Base-by-base conservation (phyloP, 495 filamentous ascomycete species). In the Trichoderma parareesei region DNA sequence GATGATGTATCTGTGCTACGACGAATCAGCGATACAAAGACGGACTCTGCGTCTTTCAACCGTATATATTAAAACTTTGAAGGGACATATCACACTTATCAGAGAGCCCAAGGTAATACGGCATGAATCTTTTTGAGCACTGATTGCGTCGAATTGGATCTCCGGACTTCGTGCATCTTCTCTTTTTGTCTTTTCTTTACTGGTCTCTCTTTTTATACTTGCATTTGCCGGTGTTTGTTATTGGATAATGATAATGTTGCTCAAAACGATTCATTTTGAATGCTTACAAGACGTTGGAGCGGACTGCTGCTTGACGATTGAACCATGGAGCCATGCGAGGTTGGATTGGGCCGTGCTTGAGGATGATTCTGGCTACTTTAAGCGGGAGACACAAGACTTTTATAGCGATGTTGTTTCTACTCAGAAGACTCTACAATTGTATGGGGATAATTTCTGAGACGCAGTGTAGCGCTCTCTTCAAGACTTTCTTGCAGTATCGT, bases 231-330 rank as follows among this genome's bases (percentile, higher is more conserved):
- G 27, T 27, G 27, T 27, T 27, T 27, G 27, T 27, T 57, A 48
- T 14, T 5, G 53, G 3, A 16, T 57, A 57, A 57, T 57, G 53
- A 57, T 57, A 57, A 57, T 57, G 53, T 14, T 57, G 33, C 11
- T 10, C 5, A 57, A 37, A 27, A 57, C 1, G 33, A 13, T 37
- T 37, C 27, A 57, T 14, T 35, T 14, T 14, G 53, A 16, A 35
- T 57, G 53, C 37, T 57, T 57, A 64, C 63, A 46, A 64, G 40
- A 46, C 16, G 63, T 46, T 64, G 63, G 63, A n/a, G 48, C 35
- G 46, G 46, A 46, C n/a, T 64, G 20, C 33, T 8, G 53, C 53
- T 57, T 57, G 11, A 38, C 8, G 27, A 14, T 10, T 37, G 16
- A n/a, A 8, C 9, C 33, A 35, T 57, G 20, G 16, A 10, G 37